Percentiles rank a stretch among this genome's conserved stretches.
Conservation (phyloP, 2,329 filamentous ascomycete genomes). For the Daldinia eschscholtzii region DNA sequence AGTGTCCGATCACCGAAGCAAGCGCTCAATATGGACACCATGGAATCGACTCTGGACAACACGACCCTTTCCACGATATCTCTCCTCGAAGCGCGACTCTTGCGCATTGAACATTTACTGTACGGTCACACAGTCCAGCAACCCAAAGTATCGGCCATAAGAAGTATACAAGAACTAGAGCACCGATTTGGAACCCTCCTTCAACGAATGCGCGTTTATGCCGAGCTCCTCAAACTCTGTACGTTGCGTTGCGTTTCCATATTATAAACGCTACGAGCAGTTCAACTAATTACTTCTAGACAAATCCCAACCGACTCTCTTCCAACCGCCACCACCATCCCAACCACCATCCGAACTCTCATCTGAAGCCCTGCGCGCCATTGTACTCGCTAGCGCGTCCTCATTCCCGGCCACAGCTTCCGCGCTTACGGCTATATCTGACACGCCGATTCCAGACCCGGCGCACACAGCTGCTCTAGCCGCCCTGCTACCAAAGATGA, state of each 20-base stretch:
- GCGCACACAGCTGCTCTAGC: constrained; percentile 68
- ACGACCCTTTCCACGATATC: constrained; percentile 68
- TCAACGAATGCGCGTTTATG: constrained; percentile 67
- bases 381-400: constrained; percentile 68
- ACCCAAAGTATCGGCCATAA: constrained; percentile 57
- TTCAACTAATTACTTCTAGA: constrained; percentile 55
- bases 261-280: background rate
- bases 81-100: constrained; percentile 69
- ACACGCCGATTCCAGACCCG: constrained; percentile 69
- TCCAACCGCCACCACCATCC: constrained; percentile 61
- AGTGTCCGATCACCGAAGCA: background rate
- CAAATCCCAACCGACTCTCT: constrained; percentile 66
- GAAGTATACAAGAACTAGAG: constrained; percentile 65
- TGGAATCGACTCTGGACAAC: constrained; percentile 59
- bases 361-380: constrained; percentile 64
- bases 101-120: constrained; percentile 70
- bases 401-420: constrained; percentile 69
- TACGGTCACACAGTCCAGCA: constrained; percentile 60
- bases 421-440: constrained; percentile 67
- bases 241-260: constrained; percentile 49
- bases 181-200: constrained; percentile 65
- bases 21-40: constrained; percentile 43
- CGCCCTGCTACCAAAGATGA: constrained; percentile 71
- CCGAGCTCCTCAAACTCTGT: constrained; percentile 72
- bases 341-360: constrained; percentile 66